phyloP scores from a whole-genome alignment of 495 filamentous ascomycete genomes.

The Penicillium ucsense region DNA sequence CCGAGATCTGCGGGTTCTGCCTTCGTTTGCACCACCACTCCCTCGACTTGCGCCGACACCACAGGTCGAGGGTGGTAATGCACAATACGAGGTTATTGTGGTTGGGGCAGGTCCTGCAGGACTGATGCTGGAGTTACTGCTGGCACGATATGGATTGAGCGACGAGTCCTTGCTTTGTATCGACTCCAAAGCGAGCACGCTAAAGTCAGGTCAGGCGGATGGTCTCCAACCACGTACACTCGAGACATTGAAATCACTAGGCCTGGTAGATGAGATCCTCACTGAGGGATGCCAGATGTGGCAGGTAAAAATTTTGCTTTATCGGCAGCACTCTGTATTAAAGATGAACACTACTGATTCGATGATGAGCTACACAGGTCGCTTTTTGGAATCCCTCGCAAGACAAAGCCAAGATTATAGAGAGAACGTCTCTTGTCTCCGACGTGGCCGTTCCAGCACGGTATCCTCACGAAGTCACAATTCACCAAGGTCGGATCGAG shows the following conservation, averaged over 20 bases:
- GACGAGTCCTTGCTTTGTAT: conserved; percentile 36
- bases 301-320: conserved; percentile 30
- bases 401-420: conserved; percentile 40
- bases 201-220: conserved; percentile 53
- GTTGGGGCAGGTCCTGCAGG: conserved; percentile 40
- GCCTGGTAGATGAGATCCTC: conserved; percentile 28
- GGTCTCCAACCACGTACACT: conserved; percentile 52
- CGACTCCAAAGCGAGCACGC: conserved; percentile 32
- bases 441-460: conserved; percentile 39
- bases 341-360: neutral
- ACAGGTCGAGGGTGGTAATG: conserved; percentile 3
- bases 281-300: conserved; percentile 29
- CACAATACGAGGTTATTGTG: conserved; percentile 37
- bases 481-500: conserved; percentile 56
- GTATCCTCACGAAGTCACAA: conserved; percentile 44
- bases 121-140: conserved; percentile 35
- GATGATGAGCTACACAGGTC: conserved; percentile 13
- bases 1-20: conserved; percentile 31
- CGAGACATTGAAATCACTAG: conserved; percentile 49
- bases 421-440: conserved; percentile 37
- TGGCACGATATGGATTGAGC: conserved; percentile 39
- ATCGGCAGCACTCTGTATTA: neutral
- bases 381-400: conserved; percentile 41
- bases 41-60: conserved; percentile 23
- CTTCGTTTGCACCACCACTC: conserved; percentile 33